Evolutionary conservation across 2,329 filamentous ascomycete genomes (phyloP).

Genomic region (Colletotrichum tanaceti): DNA sequence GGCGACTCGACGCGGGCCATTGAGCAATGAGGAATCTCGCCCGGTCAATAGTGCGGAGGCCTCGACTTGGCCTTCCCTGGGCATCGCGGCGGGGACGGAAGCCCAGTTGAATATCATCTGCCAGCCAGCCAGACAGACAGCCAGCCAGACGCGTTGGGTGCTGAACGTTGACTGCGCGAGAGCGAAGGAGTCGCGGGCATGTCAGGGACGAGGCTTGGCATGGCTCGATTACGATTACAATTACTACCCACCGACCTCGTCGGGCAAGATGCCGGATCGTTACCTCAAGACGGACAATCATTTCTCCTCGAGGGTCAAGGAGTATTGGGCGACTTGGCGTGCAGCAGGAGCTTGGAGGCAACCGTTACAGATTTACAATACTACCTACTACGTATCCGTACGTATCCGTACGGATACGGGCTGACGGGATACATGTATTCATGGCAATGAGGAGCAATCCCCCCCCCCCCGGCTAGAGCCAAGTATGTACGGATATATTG

Average conservation of each 20-base stretch:
- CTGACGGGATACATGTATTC: too few relatives aligned
- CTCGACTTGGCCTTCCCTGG: slow-evolving; percentile 3
- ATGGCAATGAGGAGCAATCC: not conserved
- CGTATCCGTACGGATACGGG: too few relatives aligned
- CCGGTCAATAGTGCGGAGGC: not conserved
- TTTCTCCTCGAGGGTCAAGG: slow-evolving; percentile 3
- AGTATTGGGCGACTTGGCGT: not conserved
- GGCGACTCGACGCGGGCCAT: slow-evolving; percentile 6
- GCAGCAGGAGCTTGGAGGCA: too few relatives aligned
- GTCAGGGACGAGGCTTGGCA: not conserved
- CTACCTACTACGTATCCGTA: too few relatives aligned
- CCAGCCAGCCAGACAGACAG: too few relatives aligned
- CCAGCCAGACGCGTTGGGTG: not conserved
- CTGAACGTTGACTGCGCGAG: not conserved
- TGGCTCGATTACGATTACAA: too few relatives aligned
- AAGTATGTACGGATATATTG: too few relatives aligned
- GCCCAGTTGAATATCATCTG: too few relatives aligned
- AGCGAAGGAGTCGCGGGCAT: not conserved
- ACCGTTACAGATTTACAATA: too few relatives aligned
- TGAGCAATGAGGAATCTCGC: not conserved
- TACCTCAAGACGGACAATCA: not conserved
- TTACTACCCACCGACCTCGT: not conserved
- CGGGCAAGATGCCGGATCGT: not conserved
- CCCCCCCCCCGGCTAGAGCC: not conserved
- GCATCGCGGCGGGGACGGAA: too few relatives aligned